Percentiles rank a stretch among this genome's conserved stretches.
Evolutionary conservation across 1,284 basidiomycete species (phyloP).

Genomic region (Coniferiporia weirii): DNA sequence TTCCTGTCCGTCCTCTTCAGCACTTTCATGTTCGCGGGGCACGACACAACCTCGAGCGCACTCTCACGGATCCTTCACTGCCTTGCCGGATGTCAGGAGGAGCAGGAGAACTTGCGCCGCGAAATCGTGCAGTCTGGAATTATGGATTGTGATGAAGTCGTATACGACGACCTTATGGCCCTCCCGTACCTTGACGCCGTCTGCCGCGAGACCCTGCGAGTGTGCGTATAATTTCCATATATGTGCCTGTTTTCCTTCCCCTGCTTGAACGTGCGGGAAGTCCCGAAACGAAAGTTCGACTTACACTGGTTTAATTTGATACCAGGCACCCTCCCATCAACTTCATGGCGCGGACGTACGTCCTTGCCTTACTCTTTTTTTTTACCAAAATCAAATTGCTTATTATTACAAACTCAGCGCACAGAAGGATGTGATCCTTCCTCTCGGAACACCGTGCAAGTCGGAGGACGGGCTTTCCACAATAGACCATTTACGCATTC

Average conservation of each 20-base stretch:
- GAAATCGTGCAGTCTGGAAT: conserved; percentile 16
- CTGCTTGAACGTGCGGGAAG: not conserved
- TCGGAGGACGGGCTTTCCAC: conserved; percentile 10
- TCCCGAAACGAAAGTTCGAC: not conserved
- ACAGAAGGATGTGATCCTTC: conserved; percentile 16
- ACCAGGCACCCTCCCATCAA: conserved; percentile 17
- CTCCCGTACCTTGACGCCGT: conserved; percentile 19
- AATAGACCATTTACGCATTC: conserved; percentile 14
- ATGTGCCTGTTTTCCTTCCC: not conserved
- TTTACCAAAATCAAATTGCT: not conserved
- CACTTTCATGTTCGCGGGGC: conserved; percentile 19
- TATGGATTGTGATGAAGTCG: conserved; percentile 8
- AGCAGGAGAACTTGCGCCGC: conserved; percentile 14
- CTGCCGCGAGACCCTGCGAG: conserved; percentile 16
- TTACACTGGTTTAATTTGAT: not conserved
- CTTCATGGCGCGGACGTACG: conserved; percentile 19
- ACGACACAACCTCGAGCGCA: conserved; percentile 20
- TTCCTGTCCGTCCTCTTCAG: not conserved
- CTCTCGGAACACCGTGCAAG: conserved; percentile 16
- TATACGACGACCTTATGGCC: conserved; percentile 15
- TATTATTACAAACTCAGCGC: conserved; percentile 6
- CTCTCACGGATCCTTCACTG: conserved; percentile 14
- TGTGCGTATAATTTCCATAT: conserved; percentile 6
- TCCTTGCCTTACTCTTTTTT: not conserved
- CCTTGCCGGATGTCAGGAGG: conserved; percentile 8